A percentile compares a stretch with the other conserved stretches of the same genome.
phyloP scores from a whole-genome alignment of 2,329 filamentous ascomycete species.

The Fusarium longipes region DNA sequence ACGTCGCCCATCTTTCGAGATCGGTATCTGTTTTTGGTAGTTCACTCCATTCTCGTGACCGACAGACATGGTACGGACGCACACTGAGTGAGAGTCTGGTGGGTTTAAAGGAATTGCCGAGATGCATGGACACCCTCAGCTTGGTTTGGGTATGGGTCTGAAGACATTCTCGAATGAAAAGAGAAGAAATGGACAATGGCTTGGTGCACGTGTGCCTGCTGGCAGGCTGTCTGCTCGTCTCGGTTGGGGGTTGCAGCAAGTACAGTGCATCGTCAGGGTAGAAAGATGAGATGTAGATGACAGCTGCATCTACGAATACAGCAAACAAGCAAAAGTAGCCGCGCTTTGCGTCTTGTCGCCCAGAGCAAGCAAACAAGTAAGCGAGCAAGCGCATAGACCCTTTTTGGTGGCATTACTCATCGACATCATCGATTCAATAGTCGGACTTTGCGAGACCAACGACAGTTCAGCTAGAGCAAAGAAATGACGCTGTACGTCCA shows the following conservation, averaged over 20 bases:
- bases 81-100: neutral
- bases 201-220: conserved; percentile 22
- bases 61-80: conserved; percentile 4
- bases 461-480: neutral
- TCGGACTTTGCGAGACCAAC: neutral
- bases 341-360: conserved; percentile 39
- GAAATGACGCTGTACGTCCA: conserved; percentile 9
- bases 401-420: neutral
- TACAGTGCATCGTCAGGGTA: neutral
- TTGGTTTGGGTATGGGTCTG: neutral
- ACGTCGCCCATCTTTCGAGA: conserved; percentile 25
- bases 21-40: conserved; percentile 20
- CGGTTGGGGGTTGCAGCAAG: neutral
- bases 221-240: conserved; percentile 10
- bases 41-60: conserved; percentile 13
- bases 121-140: neutral
- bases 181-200: conserved; percentile 8
- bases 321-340: conserved; percentile 15
- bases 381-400: conserved; percentile 21
- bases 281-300: conserved; percentile 17
- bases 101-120: neutral
- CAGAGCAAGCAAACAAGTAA: too few relatives aligned
- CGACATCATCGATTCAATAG: neutral
- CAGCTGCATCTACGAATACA: neutral
- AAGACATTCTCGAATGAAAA: conserved; percentile 18